Evolutionary conservation across 148 eudicot genomes (phyloP).

Genomic region (Drosera capensis): DNA sequence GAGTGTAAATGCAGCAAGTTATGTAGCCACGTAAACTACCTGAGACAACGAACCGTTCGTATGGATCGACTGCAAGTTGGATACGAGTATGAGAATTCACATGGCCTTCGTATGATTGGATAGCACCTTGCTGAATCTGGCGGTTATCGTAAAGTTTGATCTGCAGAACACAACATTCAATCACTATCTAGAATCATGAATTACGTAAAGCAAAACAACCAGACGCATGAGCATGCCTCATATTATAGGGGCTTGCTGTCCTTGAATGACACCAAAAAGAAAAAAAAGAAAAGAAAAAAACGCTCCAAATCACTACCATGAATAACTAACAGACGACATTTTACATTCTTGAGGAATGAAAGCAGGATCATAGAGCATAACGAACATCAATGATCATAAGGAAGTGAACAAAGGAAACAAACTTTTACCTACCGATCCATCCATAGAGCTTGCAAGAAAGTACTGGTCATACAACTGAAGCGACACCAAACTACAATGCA

Average conservation of each 20-base stretch:
- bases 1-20: background rate
- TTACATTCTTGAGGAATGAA: too few species aligned
- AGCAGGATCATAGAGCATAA: background rate
- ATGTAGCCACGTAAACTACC: constrained; percentile 24
- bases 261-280: too few species aligned
- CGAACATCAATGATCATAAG: background rate
- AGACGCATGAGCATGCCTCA: too few species aligned
- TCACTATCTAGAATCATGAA: too few species aligned
- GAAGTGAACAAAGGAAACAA: background rate
- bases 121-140: constrained; percentile 50
- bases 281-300: too few species aligned
- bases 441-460: constrained; percentile 62
- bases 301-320: too few species aligned
- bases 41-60: constrained; percentile 53
- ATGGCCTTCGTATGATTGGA: constrained; percentile 71
- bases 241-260: too few species aligned
- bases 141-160: constrained; percentile 85
- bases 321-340: too few species aligned
- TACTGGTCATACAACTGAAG: constrained; percentile 41
- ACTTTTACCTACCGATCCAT: constrained; percentile 58
- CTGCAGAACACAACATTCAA: constrained; percentile 26
- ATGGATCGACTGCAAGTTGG: constrained; percentile 61
- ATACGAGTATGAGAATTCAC: constrained; percentile 68
- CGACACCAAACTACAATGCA: constrained; percentile 25
- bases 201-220: background rate